phyloP scores from a whole-genome alignment of 345 rosid species.

The Acer campestre region DNA sequence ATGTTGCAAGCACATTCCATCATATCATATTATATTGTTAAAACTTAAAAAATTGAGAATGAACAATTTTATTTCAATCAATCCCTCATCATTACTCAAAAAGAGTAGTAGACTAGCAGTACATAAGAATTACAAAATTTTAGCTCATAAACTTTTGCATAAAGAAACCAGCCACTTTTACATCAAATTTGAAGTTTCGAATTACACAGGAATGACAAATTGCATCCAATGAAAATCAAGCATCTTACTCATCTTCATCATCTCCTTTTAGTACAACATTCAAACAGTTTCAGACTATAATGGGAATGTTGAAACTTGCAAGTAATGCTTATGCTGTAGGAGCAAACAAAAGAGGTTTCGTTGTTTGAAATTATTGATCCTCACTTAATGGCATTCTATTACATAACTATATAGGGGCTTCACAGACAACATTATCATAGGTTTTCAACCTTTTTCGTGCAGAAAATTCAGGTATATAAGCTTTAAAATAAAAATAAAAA shows the following conservation, averaged over 20 bases:
- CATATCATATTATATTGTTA: background rate
- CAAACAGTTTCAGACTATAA: background rate
- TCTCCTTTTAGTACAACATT: background rate
- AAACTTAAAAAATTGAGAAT: too few relatives aligned
- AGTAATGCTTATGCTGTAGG: background rate
- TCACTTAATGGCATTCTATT: background rate
- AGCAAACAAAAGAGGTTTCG: background rate
- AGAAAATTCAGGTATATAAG: background rate
- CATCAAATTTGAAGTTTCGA: too few relatives aligned
- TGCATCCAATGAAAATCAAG: background rate
- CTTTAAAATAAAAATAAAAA: background rate
- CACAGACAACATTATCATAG: too few relatives aligned
- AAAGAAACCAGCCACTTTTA: background rate
- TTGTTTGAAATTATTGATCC: background rate
- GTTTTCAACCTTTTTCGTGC: background rate
- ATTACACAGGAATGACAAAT: too few relatives aligned
- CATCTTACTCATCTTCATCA: background rate
- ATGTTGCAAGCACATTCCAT: constrained; percentile 1
- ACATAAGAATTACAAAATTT: background rate
- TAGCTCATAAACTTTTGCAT: background rate
- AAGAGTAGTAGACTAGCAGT: background rate
- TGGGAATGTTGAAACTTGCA: background rate
- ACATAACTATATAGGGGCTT: too few relatives aligned
- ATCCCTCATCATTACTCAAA: background rate
- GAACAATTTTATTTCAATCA: background rate